phyloP scores from a whole-genome alignment of 345 rosid species.

The Syzygium aqueum region DNA sequence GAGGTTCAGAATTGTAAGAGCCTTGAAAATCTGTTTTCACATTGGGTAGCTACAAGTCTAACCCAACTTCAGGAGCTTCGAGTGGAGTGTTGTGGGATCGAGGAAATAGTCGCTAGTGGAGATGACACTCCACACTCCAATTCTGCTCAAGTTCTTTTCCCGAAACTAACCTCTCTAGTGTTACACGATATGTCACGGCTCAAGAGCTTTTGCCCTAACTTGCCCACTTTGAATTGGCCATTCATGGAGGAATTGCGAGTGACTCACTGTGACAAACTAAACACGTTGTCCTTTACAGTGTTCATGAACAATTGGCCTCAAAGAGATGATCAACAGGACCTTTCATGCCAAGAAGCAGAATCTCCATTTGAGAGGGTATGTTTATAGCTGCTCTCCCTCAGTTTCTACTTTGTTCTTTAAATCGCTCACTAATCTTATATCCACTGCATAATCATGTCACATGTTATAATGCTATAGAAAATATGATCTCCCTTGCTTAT shows the following conservation, averaged over 20 bases:
- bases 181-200: neutral
- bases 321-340: accelerated
- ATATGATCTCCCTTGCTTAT: too few relatives aligned
- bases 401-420: too few relatives aligned
- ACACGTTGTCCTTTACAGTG: accelerated
- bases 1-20: accelerated
- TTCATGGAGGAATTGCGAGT: accelerated
- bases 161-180: accelerated
- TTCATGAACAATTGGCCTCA: neutral
- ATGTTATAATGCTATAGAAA: too few relatives aligned
- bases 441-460: too few relatives aligned
- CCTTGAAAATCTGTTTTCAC: neutral
- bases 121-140: neutral
- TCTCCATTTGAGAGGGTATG: neutral
- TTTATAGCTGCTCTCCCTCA: too few relatives aligned
- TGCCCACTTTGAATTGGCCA: neutral
- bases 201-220: accelerated
- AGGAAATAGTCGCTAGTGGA: neutral
- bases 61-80: accelerated
- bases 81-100: neutral
- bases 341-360: neutral
- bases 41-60: neutral
- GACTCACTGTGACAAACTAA: too few relatives aligned
- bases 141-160: neutral
- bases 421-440: too few relatives aligned